Evolutionary conservation across 345 rosid species (phyloP).

Genomic region (Eucalyptus virginea): DNA sequence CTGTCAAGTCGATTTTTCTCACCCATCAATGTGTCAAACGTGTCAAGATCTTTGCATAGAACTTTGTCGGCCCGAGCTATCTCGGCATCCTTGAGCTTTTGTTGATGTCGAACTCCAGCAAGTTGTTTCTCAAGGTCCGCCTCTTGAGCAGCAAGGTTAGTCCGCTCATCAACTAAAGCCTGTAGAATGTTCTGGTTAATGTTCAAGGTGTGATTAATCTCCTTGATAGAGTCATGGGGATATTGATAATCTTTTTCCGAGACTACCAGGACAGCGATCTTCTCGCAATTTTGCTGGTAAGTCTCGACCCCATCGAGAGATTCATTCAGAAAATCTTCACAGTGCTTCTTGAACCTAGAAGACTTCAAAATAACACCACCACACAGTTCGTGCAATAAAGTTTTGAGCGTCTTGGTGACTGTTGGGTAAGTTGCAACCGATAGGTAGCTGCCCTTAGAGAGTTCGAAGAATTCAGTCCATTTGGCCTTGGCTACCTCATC

Average conservation of each 20-base stretch:
- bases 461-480: neutral
- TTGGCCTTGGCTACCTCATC: neutral
- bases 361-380: neutral
- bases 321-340: neutral
- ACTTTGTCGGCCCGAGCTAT: neutral
- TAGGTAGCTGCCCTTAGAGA: neutral
- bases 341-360: neutral
- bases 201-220: neutral
- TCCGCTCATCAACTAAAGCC: neutral
- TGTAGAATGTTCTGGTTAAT: neutral
- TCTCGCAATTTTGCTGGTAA: neutral
- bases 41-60: neutral
- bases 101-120: neutral
- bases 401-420: neutral
- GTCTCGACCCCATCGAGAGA: neutral
- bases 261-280: neutral
- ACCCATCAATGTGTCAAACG: neutral
- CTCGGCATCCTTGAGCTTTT: neutral
- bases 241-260: neutral
- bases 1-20: neutral
- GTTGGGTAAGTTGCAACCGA: neutral
- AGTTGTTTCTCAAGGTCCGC: neutral
- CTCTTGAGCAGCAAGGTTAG: neutral
- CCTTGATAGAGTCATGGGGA: neutral
- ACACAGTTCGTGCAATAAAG: neutral